Evolutionary conservation across 176 grass and related monocot species (phyloP), one percentile per base, ranked within the genome.

Genomic region (Aechmea fasciata): DNA sequence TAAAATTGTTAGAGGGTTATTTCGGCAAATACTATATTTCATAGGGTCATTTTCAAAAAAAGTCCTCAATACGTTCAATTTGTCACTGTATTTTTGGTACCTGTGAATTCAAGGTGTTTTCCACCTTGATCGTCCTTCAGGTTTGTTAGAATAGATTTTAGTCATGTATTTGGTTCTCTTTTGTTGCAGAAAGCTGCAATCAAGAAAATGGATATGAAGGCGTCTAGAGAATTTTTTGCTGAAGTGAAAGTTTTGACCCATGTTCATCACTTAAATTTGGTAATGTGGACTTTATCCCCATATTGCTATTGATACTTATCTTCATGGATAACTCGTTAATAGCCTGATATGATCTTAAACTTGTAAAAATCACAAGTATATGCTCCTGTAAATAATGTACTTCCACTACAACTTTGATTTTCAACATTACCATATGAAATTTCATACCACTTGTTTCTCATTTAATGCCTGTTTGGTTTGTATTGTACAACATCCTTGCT

Each of bases 231-330:
- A 69, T 77, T 77, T 49, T 19, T 62, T 50, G 75, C 75, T 24
- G 75, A 77, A 77, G 18, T 77, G 51, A 77, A 77, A 19, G 41
- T 77, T 48, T 20, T 77, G 13, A 77, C 75, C 10, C 66, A 57
- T 69, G 75, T 77, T 77, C 75, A 77, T 62, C 75, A 77, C 52
- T 61, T 69, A 47, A 77, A 77, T 77, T 77, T 77, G 65, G 75
- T 69, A 77, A 62, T 51, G 22, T 69, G 66, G 10, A 53, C 11
- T 24, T 77, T 28, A 25, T 9, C 18, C 14, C 5, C 54, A 19
- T 61, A 61, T 12, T 57, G 12, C 55, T 22, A 20, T 59, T 14
- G 5, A 59, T 10, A 5, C 29, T 33, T 33, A 33, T 33, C 29
- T 33, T 33, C 33, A 5, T 41, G 3, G 33, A 41, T 41, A 41